Conservation (phyloP, 176 grass and related monocot genomes). For the Elymus sibiricus region DNA sequence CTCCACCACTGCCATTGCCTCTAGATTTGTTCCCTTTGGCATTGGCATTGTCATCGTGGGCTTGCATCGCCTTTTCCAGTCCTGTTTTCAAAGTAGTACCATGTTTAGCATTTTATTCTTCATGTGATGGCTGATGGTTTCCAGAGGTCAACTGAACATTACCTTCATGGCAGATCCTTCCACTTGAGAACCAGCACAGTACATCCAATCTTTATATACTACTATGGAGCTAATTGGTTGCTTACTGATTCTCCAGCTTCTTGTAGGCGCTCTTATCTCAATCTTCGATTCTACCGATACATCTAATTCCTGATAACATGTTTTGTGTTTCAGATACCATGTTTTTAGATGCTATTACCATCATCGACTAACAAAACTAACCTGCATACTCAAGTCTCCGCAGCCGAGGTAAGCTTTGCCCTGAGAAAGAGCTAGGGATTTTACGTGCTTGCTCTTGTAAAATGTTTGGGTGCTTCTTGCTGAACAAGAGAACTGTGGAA, state of each 20-base stretch:
- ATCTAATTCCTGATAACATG: slow-evolving; percentile 75
- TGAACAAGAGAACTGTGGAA: slow-evolving; percentile 66
- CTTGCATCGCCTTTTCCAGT: slow-evolving; percentile 67
- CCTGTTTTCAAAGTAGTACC: slow-evolving; percentile 41
- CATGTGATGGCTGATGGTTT: slow-evolving; percentile 4
- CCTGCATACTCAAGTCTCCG: slow-evolving; percentile 87
- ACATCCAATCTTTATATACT: slow-evolving; percentile 91
- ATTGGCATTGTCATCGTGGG: slow-evolving; percentile 49
- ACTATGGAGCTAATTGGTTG: slow-evolving; percentile 68
- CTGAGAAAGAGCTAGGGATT: slow-evolving; percentile 64
- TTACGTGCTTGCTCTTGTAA: slow-evolving; percentile 81
- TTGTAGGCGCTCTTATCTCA: slow-evolving; percentile 56
- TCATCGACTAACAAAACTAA: slow-evolving; percentile 36
- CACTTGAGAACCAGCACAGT: slow-evolving; percentile 68
- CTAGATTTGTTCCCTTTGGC: slow-evolving; percentile 51
- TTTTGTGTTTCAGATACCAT: slow-evolving; percentile 22
- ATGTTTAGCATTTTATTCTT: background rate
- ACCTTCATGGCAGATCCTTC: slow-evolving; percentile 93
- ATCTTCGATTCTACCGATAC: slow-evolving; percentile 47
- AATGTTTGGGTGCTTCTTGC: slow-evolving; percentile 73
- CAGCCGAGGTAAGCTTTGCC: slow-evolving; percentile 94
- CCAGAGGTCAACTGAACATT: slow-evolving; percentile 31
- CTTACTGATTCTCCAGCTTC: slow-evolving; percentile 70
- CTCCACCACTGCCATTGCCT: slow-evolving; percentile 80
- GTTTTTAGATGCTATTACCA: background rate